A percentile compares a stretch with the other conserved stretches of the same genome.
phyloP scores from a whole-genome alignment of 345 rosid species.

The Cardamine resedifolia region DNA sequence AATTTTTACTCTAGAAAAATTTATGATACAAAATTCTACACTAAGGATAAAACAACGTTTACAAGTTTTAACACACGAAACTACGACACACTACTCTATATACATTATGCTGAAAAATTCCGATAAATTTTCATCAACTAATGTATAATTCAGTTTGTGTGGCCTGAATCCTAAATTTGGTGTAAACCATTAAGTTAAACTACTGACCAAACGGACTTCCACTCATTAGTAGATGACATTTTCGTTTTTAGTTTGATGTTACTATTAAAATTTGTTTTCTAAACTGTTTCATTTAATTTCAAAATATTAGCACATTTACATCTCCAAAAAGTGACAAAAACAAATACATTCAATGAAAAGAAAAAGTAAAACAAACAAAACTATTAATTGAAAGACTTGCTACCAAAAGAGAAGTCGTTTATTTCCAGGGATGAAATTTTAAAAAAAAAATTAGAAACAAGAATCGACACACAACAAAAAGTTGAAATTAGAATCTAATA shows the following conservation, averaged over 20 bases:
- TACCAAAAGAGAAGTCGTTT: not conserved
- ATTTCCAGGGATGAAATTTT: conserved; percentile 14
- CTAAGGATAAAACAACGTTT: no score
- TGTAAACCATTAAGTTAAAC: not conserved
- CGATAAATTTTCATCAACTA: no score
- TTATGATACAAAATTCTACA: no score
- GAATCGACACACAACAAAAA: conserved; percentile 2
- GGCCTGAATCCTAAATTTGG: no score
- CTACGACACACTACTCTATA: no score
- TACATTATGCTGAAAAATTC: no score
- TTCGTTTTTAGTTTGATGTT: not conserved
- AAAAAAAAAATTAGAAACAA: not conserved
- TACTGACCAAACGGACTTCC: not conserved
- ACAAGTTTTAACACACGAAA: no score
- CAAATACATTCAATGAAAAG: not conserved
- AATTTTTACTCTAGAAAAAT: no score
- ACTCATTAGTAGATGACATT: not conserved
- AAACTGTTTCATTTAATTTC: not conserved
- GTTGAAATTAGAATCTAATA: conserved; percentile 4
- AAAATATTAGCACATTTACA: conserved; percentile 1
- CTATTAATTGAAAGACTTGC: not conserved
- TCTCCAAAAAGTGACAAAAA: not conserved
- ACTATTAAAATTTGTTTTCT: not conserved
- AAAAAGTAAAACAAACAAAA: not conserved
- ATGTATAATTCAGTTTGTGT: no score